A percentile compares a stretch with the other conserved stretches of the same genome.
These are phyloP conservation scores for Babesia bigemina DNA, from an alignment of 169 alveolate species.

Conservation along the genomic window DNA sequence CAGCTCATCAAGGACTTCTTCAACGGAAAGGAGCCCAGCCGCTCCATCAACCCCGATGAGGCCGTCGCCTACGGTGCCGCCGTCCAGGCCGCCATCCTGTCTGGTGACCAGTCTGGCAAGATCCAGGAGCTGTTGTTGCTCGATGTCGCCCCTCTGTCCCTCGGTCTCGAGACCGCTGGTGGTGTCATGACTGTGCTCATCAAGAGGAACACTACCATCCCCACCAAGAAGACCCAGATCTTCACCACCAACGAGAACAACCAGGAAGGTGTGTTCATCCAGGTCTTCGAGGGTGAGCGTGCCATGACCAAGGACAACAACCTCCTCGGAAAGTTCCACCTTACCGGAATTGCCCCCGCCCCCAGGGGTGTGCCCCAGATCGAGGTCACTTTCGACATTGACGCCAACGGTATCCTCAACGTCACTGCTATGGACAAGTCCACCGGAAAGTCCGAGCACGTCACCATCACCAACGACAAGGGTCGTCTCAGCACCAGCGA, in stretches of 20 bases:
- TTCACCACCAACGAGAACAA: constrained; percentile 95
- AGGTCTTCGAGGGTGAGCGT: constrained; percentile 96
- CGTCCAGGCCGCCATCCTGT: constrained; percentile 90
- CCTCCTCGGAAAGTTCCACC: constrained; percentile 94
- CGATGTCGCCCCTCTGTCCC: constrained; percentile 93
- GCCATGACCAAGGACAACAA: constrained; percentile 96
- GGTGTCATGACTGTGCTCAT: constrained; percentile 92
- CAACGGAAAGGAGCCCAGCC: constrained; percentile 91
- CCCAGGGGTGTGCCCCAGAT: constrained; percentile 99
- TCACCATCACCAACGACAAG: constrained; percentile 95
- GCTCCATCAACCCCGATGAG: constrained; percentile 93
- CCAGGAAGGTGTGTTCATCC: constrained; percentile 95
- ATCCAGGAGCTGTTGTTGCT: constrained; percentile 89
- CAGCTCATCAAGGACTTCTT: constrained; percentile 89
- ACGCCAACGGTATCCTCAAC: constrained; percentile 95
- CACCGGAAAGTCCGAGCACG: constrained; percentile 92
- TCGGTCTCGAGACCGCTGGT: constrained; percentile 95
- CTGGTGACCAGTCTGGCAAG: constrained; percentile 90
- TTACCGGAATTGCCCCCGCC: constrained; percentile 97
- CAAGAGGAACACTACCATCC: constrained; percentile 93
- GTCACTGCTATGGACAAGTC: constrained; percentile 95
- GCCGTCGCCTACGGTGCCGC: constrained; percentile 97
- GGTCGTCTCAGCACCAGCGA: constrained; percentile 94
- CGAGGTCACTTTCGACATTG: constrained; percentile 96
- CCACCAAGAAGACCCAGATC: constrained; percentile 92